Conservation (phyloP, 2,329 filamentous ascomycete species). For the Stachybotrys chartarum region DNA sequence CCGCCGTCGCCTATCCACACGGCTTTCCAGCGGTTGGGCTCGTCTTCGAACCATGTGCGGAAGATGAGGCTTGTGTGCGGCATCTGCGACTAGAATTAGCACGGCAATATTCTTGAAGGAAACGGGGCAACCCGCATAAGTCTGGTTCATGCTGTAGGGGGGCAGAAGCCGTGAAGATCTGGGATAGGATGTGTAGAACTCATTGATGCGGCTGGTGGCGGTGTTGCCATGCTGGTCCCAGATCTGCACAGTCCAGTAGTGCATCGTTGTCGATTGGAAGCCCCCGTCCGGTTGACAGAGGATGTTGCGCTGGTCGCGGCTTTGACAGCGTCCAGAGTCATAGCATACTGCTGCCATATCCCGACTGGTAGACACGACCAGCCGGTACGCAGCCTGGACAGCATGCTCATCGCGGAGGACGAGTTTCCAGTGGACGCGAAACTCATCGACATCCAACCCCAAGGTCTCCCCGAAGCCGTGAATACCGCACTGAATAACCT, state of each 20-base stretch:
- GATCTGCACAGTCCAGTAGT: constrained; percentile 27
- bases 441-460: constrained; percentile 28
- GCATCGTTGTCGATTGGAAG: constrained; percentile 25
- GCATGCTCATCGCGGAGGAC: constrained; percentile 19
- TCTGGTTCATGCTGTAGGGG: constrained; percentile 34
- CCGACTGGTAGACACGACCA: constrained; percentile 5
- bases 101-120: neutral
- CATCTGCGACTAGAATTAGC: constrained; percentile 17
- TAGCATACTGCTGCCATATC: constrained; percentile 3
- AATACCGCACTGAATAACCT: constrained; percentile 25
- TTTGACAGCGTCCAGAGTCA: constrained; percentile 11
- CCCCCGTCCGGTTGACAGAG: constrained; percentile 17
- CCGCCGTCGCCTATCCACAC: constrained; percentile 31
- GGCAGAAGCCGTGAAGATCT: constrained; percentile 23
- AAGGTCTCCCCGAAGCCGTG: constrained; percentile 29
- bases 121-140: constrained; percentile 16
- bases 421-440: constrained; percentile 27
- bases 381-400: constrained; percentile 20
- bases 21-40: constrained; percentile 29
- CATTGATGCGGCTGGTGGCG: constrained; percentile 17
- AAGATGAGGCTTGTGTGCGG: constrained; percentile 32
- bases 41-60: constrained; percentile 32
- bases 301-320: constrained; percentile 13
- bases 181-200: constrained; percentile 32
- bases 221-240: constrained; percentile 24